Percentiles rank a stretch among this genome's conserved stretches.
Evolutionary conservation across 2,329 filamentous ascomycete species (phyloP).

Genomic region (Colletotrichum paranaense): DNA sequence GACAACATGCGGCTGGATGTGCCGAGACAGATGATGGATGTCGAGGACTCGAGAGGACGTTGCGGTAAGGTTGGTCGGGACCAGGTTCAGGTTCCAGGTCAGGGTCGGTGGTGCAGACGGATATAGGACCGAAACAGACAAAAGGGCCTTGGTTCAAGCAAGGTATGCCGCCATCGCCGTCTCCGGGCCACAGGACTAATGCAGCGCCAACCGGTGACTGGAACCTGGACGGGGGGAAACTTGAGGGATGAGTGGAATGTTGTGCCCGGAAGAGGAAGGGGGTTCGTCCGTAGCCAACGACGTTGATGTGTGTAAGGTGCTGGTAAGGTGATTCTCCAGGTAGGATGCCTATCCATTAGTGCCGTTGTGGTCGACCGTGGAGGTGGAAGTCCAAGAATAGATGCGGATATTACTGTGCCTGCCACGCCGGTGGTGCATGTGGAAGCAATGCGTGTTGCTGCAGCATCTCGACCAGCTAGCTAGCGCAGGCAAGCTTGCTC

Average conservation of each 20-base stretch:
- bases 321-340: neutral
- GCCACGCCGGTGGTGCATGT: neutral
- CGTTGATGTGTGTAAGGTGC: neutral
- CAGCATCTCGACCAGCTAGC: neutral
- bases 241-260: neutral
- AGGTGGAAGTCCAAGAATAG: constrained; percentile 1
- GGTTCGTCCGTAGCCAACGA: neutral
- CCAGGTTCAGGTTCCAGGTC: neutral
- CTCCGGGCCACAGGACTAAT: neutral
- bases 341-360: neutral
- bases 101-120: neutral
- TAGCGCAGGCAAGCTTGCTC: neutral
- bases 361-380: neutral
- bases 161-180: neutral
- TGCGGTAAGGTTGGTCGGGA: constrained; percentile 3
- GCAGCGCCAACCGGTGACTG: neutral
- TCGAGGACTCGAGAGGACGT: neutral
- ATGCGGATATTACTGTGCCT: neutral
- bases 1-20: neutral
- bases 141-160: neutral
- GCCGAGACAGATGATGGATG: neutral
- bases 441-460: neutral
- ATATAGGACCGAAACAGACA: neutral
- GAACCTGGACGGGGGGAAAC: neutral
- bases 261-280: constrained; percentile 16